These are phyloP conservation scores for Glomus cerebriforme DNA, from an alignment of 192 early-diverging fungal genomes.

Conservation along the genomic window DNA sequence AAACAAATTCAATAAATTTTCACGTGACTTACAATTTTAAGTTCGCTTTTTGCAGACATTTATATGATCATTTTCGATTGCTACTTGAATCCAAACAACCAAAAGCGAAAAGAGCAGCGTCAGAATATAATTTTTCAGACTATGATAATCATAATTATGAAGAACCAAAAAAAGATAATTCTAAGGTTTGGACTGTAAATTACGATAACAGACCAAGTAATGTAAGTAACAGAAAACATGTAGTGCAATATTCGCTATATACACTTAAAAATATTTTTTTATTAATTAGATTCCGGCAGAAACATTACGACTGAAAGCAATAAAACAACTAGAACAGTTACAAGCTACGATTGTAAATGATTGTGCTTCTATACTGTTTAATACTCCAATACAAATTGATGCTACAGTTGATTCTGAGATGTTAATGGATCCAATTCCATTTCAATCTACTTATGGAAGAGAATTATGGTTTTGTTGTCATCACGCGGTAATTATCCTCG, in stretches of 20 bases:
- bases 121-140: background rate
- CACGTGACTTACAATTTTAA: background rate
- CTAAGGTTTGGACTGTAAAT: constrained; percentile 11
- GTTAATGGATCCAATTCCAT: constrained; percentile 24
- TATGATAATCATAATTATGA: background rate
- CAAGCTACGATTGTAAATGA: constrained; percentile 3
- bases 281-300: background rate
- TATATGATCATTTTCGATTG: constrained; percentile 27
- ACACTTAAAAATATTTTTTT: too few species aligned
- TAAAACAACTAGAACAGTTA: constrained; percentile 19
- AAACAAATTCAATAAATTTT: background rate
- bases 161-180: background rate
- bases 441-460: constrained; percentile 51
- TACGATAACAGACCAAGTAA: constrained; percentile 14
- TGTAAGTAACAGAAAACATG: background rate
- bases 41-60: background rate
- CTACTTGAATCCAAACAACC: constrained; percentile 8
- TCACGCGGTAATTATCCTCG: constrained; percentile 51
- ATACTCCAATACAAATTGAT: constrained; percentile 20
- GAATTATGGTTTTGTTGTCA: constrained; percentile 63
- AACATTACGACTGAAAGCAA: background rate
- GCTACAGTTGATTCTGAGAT: constrained; percentile 48
- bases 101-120: background rate
- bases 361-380: background rate
- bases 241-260: too few species aligned